These are phyloP conservation scores for Stagonosporopsis rhizophila DNA, from an alignment of 2,329 filamentous ascomycete species.

Conservation along the genomic window DNA sequence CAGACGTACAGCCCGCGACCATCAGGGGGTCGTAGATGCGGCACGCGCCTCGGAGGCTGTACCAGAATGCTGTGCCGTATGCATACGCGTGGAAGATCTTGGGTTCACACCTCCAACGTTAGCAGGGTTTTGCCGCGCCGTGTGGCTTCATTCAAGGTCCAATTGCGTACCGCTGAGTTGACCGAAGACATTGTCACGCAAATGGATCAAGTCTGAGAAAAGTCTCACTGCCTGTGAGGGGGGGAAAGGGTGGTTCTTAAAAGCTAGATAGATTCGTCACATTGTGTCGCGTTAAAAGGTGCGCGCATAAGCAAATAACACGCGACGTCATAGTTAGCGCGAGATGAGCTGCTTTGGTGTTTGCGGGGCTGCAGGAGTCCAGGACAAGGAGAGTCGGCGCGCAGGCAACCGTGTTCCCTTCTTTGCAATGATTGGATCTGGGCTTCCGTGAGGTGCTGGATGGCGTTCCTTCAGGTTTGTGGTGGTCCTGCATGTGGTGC, in stretches of 20 bases:
- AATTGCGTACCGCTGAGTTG: slow-evolving; percentile 21
- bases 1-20: slow-evolving; percentile 34
- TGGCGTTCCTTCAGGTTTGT: too few relatives aligned
- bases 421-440: too few relatives aligned
- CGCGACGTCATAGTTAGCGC: slow-evolving; percentile 20
- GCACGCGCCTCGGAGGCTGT: slow-evolving; percentile 33
- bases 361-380: slow-evolving; percentile 5
- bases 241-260: too few relatives aligned
- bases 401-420: too few relatives aligned
- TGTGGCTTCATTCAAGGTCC: background rate
- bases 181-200: slow-evolving; percentile 29
- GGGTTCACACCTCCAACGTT: too few relatives aligned
- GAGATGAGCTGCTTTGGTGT: slow-evolving; percentile 17
- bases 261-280: too few relatives aligned
- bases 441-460: too few relatives aligned
- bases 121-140: background rate
- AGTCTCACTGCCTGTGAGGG: too few relatives aligned
- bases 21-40: slow-evolving; percentile 35
- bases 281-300: too few relatives aligned
- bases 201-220: too few relatives aligned
- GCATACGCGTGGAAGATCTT: slow-evolving; percentile 36
- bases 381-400: too few relatives aligned
- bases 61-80: slow-evolving; percentile 39
- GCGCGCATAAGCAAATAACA: slow-evolving; percentile 2
- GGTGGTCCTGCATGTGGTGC: too few relatives aligned